Percentiles rank a stretch among this genome's conserved stretches.
phyloP scores from a whole-genome alignment of 129 eudicot genomes.

The Rutidosis leptorrhynchoides region DNA sequence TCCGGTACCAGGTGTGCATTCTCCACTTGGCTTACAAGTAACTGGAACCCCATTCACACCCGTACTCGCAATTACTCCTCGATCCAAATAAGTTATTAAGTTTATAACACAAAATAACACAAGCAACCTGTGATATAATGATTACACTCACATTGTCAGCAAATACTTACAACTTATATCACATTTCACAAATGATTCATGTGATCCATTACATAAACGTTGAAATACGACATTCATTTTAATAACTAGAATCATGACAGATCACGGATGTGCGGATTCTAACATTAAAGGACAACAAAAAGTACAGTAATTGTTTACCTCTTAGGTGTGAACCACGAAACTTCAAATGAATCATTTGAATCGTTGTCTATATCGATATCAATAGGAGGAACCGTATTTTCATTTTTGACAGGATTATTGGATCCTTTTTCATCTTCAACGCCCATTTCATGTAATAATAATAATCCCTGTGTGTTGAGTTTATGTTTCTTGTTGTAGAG shows the following conservation, averaged over 20 bases:
- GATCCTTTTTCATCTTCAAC: conserved; percentile 30
- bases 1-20: conserved; percentile 74
- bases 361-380: conserved; percentile 17
- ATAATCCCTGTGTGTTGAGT: conserved; percentile 13
- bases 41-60: conserved; percentile 77
- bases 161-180: neutral
- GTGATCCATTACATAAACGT: neutral
- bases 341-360: conserved; percentile 16
- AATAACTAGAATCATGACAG: neutral
- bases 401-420: conserved; percentile 1
- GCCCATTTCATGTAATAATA: conserved; percentile 35
- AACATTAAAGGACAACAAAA: conserved; percentile 1
- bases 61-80: conserved; percentile 82
- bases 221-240: neutral
- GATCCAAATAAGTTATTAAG: conserved; percentile 69
- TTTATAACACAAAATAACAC: conserved; percentile 57
- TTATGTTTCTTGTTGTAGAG: conserved; percentile 20
- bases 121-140: conserved; percentile 41
- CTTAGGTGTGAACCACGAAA: conserved; percentile 36
- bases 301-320: conserved; percentile 17
- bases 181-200: neutral
- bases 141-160: neutral
- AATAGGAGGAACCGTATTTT: neutral
- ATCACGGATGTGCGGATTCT: conserved; percentile 8
- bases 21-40: conserved; percentile 48